Evolutionary conservation across 2,329 filamentous ascomycete species (phyloP), one percentile per base, ranked within the genome.

Genomic region (Pyrenophora teres): DNA sequence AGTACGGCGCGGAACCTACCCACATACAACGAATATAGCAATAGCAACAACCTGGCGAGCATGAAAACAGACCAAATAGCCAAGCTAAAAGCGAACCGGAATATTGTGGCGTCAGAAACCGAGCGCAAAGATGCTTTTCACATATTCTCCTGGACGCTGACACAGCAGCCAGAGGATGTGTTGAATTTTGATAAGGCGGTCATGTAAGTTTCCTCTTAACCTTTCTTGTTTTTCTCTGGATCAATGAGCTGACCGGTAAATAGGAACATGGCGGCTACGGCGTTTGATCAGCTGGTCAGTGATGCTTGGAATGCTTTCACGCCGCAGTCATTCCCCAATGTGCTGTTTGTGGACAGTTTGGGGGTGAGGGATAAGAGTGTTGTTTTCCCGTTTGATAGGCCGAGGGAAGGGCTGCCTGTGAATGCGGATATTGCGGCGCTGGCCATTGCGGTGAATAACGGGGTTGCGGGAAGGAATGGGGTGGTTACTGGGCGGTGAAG

Each of bases 51-150:
- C 6, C 49, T 62, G 2, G 50, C 36, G 1, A 46, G 18, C 2
- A 77, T 77, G 74, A 52, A 67, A 19, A 42, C 57, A 4, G 73
- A 76, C 46, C 74, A 77, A 42, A 48, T 75, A n/a, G 46, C 58
- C 13, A 75, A 76, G 44, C 59, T 77, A 2, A 56, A 62, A n/a
- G 51, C 46, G 9, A 61, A 70, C 23, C 64, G 70, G 7, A 68
- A 69, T 18, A 39, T 73, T 2, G 63, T 68, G 3, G 50, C 64
- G 1, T 60, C 68, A 12, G 15, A 51, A 4, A 36, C 15, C 2
- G 31, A 49, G 9, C 63, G 60, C n/a, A 72, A 68, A 50, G 69
- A 71, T 47, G 59, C 51, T 4, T 73, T 73, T 50, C 69, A 73
- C 51, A 46, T 73, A 12, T 57, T 74, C n/a, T 73, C 68, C 0